Conservation (phyloP, 257 asterid genomes). For the Solanum chiquidenum region DNA sequence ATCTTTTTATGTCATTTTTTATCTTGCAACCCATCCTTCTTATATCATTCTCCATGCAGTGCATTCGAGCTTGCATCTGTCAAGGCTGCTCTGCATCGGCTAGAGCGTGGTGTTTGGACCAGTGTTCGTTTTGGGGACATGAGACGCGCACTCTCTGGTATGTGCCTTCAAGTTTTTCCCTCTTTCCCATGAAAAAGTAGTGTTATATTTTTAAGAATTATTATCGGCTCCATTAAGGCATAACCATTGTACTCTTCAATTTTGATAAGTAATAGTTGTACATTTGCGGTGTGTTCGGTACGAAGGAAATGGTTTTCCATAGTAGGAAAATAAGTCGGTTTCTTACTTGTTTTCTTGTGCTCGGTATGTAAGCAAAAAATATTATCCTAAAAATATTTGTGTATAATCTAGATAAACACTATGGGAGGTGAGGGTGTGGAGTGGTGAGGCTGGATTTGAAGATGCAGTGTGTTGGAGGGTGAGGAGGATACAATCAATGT, state of each 20-base stretch:
- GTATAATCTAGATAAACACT: neutral
- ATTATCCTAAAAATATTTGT: neutral
- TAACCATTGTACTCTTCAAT: neutral
- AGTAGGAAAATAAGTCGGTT: neutral
- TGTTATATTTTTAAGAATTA: neutral
- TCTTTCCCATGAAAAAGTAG: neutral
- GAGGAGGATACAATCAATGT: neutral
- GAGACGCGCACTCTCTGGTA: constrained; percentile 80
- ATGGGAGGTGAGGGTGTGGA: neutral
- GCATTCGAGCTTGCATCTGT: constrained; percentile 66
- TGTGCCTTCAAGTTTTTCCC: neutral
- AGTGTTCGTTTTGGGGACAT: constrained; percentile 79
- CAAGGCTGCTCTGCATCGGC: constrained; percentile 78
- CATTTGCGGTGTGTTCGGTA: neutral
- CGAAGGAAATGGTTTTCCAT: neutral
- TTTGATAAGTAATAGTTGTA: neutral
- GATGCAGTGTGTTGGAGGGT: neutral
- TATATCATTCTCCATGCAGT: constrained; percentile 21
- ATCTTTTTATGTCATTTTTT: neutral
- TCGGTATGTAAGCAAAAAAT: neutral
- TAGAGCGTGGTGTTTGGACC: constrained; percentile 89
- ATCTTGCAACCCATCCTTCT: neutral
- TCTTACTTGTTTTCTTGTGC: neutral
- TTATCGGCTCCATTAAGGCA: neutral
- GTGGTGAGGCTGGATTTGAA: neutral